These are phyloP conservation scores for Castanea mollissima DNA, from an alignment of 306 rosid species.

Conservation along the genomic window DNA sequence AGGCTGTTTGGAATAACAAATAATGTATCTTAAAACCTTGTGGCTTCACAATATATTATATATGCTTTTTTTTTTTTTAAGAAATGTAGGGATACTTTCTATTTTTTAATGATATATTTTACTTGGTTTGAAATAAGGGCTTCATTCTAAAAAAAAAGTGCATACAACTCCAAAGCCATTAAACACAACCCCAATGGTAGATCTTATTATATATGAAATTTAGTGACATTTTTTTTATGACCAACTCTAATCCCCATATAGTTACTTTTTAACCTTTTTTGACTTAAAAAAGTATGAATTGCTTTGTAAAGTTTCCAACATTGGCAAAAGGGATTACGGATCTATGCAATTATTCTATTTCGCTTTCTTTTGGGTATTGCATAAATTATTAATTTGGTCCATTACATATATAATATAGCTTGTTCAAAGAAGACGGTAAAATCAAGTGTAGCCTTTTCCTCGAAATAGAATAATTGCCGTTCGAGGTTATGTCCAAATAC, in stretches of 20 bases:
- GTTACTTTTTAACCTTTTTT: background rate
- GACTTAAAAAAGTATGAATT: background rate
- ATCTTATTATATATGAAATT: background rate
- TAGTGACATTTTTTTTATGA: background rate
- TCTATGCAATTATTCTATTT: background rate
- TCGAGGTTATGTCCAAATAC: too few species aligned
- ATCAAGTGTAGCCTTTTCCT: background rate
- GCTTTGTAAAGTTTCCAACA: slow-evolving; percentile 9
- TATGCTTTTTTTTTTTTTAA: too few species aligned
- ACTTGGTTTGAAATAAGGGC: too few species aligned
- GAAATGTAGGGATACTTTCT: too few species aligned
- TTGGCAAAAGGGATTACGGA: slow-evolving; percentile 1
- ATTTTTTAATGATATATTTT: too few species aligned
- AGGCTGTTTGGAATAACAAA: too few species aligned
- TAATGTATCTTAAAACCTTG: too few species aligned
- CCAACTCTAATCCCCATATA: slow-evolving; percentile 5
- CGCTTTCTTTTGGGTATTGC: background rate
- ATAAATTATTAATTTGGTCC: background rate
- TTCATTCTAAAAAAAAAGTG: too few species aligned
- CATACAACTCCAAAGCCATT: too few species aligned
- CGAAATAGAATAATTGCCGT: background rate
- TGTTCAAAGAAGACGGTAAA: background rate
- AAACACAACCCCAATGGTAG: too few species aligned
- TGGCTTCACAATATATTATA: too few species aligned
- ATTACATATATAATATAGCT: background rate